These are phyloP conservation scores for Amanita muscaria DNA, from an alignment of 768 basidiomycete species.

Conservation along the genomic window DNA sequence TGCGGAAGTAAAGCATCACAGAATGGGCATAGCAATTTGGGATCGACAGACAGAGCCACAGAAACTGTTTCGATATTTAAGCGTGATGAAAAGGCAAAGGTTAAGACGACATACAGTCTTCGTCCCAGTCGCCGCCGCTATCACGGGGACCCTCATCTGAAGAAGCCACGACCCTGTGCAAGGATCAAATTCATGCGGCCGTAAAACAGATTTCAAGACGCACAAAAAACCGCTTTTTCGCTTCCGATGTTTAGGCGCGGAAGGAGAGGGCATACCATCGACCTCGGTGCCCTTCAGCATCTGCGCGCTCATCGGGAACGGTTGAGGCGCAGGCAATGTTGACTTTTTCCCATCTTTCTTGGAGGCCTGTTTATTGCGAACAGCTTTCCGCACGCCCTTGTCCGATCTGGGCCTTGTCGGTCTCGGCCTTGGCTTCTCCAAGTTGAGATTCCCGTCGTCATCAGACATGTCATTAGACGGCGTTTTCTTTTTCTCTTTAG, in stretches of 20 bases:
- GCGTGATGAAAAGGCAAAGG: background rate
- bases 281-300: conserved; percentile 28
- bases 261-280: no score
- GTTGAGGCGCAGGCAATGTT: conserved; percentile 13
- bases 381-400: background rate
- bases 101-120: conserved; percentile 29
- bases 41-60: conserved; percentile 45
- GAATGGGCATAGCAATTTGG: conserved; percentile 67
- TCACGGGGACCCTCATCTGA: background rate
- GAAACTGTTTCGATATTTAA: conserved; percentile 32
- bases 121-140: conserved; percentile 11
- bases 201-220: background rate
- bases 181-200: background rate
- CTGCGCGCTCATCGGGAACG: conserved; percentile 37
- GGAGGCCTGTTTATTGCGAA: background rate
- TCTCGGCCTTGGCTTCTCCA: background rate
- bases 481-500: conserved; percentile 8
- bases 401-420: conserved; percentile 6
- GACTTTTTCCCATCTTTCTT: conserved; percentile 1
- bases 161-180: background rate
- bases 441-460: no score
- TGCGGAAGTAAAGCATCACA: conserved; percentile 66
- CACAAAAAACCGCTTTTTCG: background rate
- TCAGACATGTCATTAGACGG: background rate
- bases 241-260: no score